Percentiles rank a stretch among this genome's conserved stretches.
phyloP scores from a whole-genome alignment of 192 early-diverging fungal genomes.

The Spinellus fusiger region DNA sequence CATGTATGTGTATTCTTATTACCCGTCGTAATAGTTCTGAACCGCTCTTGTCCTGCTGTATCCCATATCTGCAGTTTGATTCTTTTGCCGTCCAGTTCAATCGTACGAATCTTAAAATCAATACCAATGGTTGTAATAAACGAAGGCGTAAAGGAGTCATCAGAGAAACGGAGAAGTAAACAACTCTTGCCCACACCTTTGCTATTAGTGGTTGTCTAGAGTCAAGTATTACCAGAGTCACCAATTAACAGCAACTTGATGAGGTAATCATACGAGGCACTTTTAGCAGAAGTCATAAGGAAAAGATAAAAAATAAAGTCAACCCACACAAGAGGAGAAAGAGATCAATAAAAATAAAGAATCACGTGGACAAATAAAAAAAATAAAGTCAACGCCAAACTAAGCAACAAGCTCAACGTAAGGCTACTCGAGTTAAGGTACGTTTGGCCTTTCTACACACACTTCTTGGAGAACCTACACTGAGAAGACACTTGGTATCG shows the following conservation, averaged over 20 bases:
- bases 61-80: slow-evolving; percentile 99
- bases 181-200: slow-evolving; percentile 95
- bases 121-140: slow-evolving; percentile 99
- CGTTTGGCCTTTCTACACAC: no score
- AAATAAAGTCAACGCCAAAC: no score
- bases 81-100: slow-evolving; percentile 97
- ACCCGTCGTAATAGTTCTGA: slow-evolving; percentile 98
- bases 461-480: no score
- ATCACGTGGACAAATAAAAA: no score
- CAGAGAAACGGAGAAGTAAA: slow-evolving; percentile 93
- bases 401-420: no score
- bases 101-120: slow-evolving; percentile 98
- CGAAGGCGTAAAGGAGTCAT: slow-evolving; percentile 98
- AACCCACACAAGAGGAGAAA: no score
- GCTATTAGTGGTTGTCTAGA: not conserved
- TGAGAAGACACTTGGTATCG: no score
- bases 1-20: not conserved
- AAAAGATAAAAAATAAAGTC: not conserved
- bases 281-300: slow-evolving; percentile 51
- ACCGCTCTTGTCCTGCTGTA: slow-evolving; percentile 98
- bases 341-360: no score
- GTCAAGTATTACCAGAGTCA: slow-evolving; percentile 73
- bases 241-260: slow-evolving; percentile 98
- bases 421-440: no score
- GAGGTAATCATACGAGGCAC: slow-evolving; percentile 97